A percentile compares a stretch with the other conserved stretches of the same genome.
These are phyloP conservation scores for Vigna unguiculata DNA, from an alignment of 306 rosid genomes.

Conservation along the genomic window DNA sequence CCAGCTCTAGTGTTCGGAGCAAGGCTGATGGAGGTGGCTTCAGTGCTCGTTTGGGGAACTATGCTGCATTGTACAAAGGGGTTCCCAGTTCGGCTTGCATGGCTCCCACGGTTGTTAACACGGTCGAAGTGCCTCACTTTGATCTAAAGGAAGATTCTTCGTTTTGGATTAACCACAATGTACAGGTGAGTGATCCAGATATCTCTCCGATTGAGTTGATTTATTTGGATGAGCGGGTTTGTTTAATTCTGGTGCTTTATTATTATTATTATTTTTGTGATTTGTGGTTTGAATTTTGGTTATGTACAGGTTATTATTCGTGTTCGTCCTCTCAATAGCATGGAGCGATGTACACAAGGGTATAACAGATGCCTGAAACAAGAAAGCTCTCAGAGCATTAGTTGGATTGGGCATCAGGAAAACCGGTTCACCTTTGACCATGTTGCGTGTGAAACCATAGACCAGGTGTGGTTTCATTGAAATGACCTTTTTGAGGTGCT, in stretches of 20 bases:
- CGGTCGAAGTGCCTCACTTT: conserved; percentile 95
- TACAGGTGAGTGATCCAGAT: conserved; percentile 73
- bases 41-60: conserved; percentile 64
- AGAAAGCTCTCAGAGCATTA: conserved; percentile 74
- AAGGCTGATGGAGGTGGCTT: conserved; percentile 70
- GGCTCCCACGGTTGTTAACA: conserved; percentile 63
- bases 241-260: conserved; percentile 8
- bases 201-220: conserved; percentile 4
- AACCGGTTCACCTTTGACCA: conserved; percentile 91
- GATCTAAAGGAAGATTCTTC: conserved; percentile 94
- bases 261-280: neutral
- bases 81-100: conserved; percentile 56
- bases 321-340: conserved; percentile 91
- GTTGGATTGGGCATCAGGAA: conserved; percentile 94
- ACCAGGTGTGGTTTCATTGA: conserved; percentile 67
- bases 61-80: conserved; percentile 79
- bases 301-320: conserved; percentile 80
- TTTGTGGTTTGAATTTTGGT: conserved; percentile 38
- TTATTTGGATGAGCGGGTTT: neutral
- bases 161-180: conserved; percentile 96
- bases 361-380: conserved; percentile 90
- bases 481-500: neutral
- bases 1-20: conserved; percentile 62
- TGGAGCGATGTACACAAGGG: conserved; percentile 71
- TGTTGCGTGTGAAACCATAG: conserved; percentile 95